Conservation (phyloP, 2,329 filamentous ascomycete genomes). For the Rhynchosporium graminicola region DNA sequence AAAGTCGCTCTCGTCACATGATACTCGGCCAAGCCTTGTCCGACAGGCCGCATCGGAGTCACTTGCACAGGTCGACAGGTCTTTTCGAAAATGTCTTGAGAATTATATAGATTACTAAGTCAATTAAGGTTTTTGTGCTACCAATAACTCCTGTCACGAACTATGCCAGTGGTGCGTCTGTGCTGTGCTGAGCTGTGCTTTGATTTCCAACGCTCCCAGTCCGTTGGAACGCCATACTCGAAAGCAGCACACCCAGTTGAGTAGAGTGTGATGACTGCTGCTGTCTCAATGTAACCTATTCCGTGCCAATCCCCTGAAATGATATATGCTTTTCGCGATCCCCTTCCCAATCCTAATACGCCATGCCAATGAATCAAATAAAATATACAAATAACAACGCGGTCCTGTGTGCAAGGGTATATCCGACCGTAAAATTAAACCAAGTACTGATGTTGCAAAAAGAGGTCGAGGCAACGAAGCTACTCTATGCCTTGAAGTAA, state of each 20-base stretch:
- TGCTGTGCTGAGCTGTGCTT: background rate
- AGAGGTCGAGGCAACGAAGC: background rate
- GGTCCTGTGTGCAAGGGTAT: conserved; percentile 19
- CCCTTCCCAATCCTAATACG: background rate
- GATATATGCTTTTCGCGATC: background rate
- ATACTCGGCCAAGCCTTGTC: no score
- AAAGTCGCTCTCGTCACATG: no score
- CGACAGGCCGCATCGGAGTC: no score
- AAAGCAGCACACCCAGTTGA: background rate
- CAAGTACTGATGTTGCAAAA: background rate
- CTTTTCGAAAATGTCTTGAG: background rate
- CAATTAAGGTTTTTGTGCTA: background rate
- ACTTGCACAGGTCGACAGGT: background rate
- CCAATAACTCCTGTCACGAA: background rate
- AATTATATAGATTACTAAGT: background rate
- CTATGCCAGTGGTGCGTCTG: background rate
- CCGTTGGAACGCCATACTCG: conserved; percentile 11
- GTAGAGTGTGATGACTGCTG: background rate
- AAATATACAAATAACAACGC: conserved; percentile 3
- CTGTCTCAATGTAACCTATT: no score
- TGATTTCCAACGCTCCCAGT: background rate
- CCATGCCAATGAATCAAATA: background rate
- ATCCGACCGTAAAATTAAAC: conserved; percentile 4
- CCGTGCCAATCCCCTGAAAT: background rate
- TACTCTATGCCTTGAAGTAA: background rate